Conservation (phyloP, 2,329 filamentous ascomycete species). For the Sporothrix protearum region DNA sequence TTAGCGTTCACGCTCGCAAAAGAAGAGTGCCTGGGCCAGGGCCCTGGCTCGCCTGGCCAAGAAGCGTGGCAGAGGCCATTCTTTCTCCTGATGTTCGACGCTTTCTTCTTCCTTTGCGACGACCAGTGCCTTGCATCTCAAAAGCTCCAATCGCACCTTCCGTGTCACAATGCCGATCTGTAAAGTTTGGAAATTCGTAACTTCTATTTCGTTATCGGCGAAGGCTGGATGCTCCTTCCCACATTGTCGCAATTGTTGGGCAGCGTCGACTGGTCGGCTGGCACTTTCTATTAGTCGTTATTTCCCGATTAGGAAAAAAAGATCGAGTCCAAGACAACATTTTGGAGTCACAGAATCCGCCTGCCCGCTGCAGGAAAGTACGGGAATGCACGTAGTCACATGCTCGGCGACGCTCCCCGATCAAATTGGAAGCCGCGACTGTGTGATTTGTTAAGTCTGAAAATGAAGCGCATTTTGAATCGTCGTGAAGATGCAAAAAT, state of each 20-base stretch:
- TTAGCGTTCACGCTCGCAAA: not conserved
- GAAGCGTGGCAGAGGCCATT: not conserved
- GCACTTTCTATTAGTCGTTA: constrained; percentile 19
- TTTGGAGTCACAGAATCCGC: not conserved
- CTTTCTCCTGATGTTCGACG: constrained; percentile 1
- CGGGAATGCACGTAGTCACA: not conserved
- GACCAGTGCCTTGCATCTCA: not conserved
- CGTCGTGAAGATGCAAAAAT: not conserved
- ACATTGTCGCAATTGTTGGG: constrained; percentile 2
- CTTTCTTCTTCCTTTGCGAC: not conserved
- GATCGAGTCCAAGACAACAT: constrained; percentile 15
- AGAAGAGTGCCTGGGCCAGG: not conserved
- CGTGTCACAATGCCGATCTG: not conserved
- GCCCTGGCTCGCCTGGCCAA: no score
- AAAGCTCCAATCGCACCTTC: constrained; percentile 12
- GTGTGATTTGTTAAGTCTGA: not conserved
- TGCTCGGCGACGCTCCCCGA: not conserved
- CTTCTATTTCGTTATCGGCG: not conserved
- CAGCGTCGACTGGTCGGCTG: constrained; percentile 8
- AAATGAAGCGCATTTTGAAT: not conserved
- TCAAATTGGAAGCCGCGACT: not conserved
- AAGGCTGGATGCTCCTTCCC: not conserved
- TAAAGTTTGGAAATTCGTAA: not conserved
- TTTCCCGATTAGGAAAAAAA: constrained; percentile 24
- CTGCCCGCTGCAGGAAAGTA: not conserved